Conservation (phyloP, 345 rosid species). For the Populus deltoides region DNA sequence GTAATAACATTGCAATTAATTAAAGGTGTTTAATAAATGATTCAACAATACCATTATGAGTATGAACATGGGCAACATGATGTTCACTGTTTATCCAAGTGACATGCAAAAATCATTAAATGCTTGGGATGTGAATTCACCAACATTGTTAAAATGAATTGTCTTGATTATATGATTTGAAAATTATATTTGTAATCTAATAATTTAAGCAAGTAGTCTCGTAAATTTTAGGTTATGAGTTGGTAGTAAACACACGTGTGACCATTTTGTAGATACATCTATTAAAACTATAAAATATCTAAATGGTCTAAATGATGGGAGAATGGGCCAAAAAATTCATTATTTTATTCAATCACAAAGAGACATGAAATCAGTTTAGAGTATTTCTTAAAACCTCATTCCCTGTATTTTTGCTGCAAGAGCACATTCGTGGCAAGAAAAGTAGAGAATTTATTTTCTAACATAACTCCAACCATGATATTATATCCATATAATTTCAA, state of each 20-base stretch:
- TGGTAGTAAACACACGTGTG: constrained; percentile 11
- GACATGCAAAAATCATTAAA: constrained; percentile 9
- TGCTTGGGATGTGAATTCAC: neutral
- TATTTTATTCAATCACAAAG: constrained; percentile 2
- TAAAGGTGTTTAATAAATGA: constrained; percentile 9
- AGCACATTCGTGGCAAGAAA: neutral
- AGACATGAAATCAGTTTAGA: constrained; percentile 1
- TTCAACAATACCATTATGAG: neutral
- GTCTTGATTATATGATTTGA: constrained; percentile 18
- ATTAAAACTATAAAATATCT: neutral
- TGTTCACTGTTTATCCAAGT: neutral
- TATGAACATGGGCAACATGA: neutral
- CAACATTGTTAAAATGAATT: constrained; percentile 7
- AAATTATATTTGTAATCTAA: neutral
- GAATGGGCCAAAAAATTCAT: neutral
- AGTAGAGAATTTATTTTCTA: neutral
- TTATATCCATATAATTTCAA: neutral
- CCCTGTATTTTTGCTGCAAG: neutral
- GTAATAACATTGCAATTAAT: neutral
- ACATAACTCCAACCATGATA: neutral
- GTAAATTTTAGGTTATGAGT: constrained; percentile 3
- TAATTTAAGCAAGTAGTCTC: neutral
- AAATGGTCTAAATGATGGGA: neutral
- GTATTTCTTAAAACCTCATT: neutral
- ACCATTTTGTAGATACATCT: neutral